These are phyloP conservation scores for Chloranthus sessilifolius DNA, from an alignment of 164 flowering plant species.

Conservation along the genomic window DNA sequence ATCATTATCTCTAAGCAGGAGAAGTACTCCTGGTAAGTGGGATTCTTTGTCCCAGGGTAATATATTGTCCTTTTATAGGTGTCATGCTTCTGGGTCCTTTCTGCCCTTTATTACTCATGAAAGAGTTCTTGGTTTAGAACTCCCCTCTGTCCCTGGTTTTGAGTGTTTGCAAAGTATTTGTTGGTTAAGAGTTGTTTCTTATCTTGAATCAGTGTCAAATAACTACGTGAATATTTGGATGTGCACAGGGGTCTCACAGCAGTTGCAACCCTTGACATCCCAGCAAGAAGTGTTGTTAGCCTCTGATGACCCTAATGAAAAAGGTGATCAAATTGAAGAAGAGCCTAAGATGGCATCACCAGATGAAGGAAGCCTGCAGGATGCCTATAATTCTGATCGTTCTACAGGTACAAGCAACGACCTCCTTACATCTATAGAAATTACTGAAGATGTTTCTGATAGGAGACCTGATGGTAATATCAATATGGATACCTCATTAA, in stretches of 20 bases:
- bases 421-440: slow-evolving; percentile 35
- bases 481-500: slow-evolving; percentile 12
- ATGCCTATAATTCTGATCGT: slow-evolving; percentile 25
- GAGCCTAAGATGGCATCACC: slow-evolving; percentile 7
- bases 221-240: slow-evolving; percentile 4
- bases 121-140: slow-evolving; percentile 1
- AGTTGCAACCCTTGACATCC: slow-evolving; percentile 55
- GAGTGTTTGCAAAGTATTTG: background rate
- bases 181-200: background rate
- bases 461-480: slow-evolving; percentile 28
- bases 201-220: background rate
- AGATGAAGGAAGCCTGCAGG: slow-evolving; percentile 19
- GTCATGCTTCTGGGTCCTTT: background rate
- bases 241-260: slow-evolving; percentile 40
- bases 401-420: slow-evolving; percentile 42
- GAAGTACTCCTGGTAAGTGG: slow-evolving; percentile 50
- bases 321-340: slow-evolving; percentile 19
- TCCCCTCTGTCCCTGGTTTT: background rate
- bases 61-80: slow-evolving; percentile 1
- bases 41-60: background rate
- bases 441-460: slow-evolving; percentile 29
- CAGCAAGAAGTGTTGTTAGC: slow-evolving; percentile 41
- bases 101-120: background rate
- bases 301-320: slow-evolving; percentile 27
- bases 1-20: slow-evolving; percentile 52